Conservation (phyloP, 495 filamentous ascomycete species). For the Hypoxylon intermedium region DNA sequence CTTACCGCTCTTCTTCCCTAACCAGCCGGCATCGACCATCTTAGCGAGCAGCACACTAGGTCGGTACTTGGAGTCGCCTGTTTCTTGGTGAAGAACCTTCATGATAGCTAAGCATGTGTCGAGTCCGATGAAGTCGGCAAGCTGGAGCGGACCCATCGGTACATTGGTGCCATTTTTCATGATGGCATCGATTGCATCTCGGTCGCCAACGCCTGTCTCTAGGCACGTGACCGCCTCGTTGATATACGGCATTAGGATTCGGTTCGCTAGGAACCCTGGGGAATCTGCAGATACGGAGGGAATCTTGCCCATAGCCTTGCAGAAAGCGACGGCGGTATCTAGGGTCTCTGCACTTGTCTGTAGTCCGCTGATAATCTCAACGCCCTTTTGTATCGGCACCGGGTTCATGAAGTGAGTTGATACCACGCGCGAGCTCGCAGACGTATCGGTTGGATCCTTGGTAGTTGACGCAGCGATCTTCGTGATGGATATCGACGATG, state of each 20-base stretch:
- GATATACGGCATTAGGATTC: conserved; percentile 99
- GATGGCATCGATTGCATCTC: conserved; percentile 91
- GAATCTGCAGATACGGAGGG: conserved; percentile 84
- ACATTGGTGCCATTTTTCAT: conserved; percentile 99
- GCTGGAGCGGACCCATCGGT: conserved; percentile 92
- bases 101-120: conserved; percentile 98
- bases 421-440: conserved; percentile 85
- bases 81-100: conserved; percentile 91
- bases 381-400: conserved; percentile 94
- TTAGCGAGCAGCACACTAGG: conserved; percentile 83
- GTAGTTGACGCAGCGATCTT: conserved; percentile 89
- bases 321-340: conserved; percentile 83
- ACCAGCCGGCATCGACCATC: conserved; percentile 98
- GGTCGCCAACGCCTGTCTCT: conserved; percentile 86
- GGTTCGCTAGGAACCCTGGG: conserved; percentile 94
- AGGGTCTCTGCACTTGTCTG: conserved; percentile 86
- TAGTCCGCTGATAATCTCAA: conserved; percentile 93
- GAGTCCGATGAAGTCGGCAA: conserved; percentile 97
- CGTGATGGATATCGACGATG: conserved; percentile 95
- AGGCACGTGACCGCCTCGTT: conserved; percentile 98
- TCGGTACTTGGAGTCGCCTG: conserved; percentile 93
- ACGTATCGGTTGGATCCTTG: conserved; percentile 74
- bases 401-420: conserved; percentile 99
- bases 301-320: conserved; percentile 91
- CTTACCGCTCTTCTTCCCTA: conserved; percentile 96